These are phyloP conservation scores for Camillea tinctor DNA, from an alignment of 2,329 filamentous ascomycete genomes.

Conservation along the genomic window DNA sequence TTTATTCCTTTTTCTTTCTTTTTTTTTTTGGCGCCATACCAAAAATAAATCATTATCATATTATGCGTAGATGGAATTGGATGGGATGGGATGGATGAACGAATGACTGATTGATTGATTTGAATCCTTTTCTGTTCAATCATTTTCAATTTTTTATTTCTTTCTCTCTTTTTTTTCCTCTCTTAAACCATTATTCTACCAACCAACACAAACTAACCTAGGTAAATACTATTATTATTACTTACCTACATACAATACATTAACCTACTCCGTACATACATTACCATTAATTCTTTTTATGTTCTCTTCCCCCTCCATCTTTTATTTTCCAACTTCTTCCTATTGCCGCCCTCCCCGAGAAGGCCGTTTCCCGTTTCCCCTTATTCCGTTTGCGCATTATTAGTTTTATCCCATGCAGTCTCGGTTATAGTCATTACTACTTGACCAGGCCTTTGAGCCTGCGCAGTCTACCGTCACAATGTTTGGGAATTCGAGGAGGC, in stretches of 20 bases:
- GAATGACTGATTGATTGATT: neutral
- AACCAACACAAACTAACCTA: too few species aligned
- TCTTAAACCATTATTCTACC: too few species aligned
- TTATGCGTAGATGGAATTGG: neutral
- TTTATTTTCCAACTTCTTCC: neutral
- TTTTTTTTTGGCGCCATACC: neutral
- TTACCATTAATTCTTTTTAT: neutral
- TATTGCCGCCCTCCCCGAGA: conserved; percentile 2
- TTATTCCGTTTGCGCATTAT: conserved; percentile 10
- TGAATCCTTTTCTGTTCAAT: too few species aligned
- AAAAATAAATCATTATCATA: neutral
- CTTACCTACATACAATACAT: too few species aligned
- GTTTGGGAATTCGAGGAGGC: conserved; percentile 52
- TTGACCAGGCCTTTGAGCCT: conserved; percentile 22
- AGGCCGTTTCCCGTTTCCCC: neutral
- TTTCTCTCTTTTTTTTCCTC: too few species aligned
- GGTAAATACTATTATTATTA: too few species aligned
- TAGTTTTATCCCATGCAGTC: conserved; percentile 24
- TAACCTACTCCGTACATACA: too few species aligned
- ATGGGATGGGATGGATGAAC: too few species aligned
- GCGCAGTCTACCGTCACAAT: conserved; percentile 32
- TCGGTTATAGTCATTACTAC: conserved; percentile 18
- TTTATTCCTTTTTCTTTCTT: too few species aligned
- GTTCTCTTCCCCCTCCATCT: neutral
- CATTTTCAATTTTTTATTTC: too few species aligned